Evolutionary conservation across 805 yeast species (phyloP).

Genomic region (Starmerella floris): DNA sequence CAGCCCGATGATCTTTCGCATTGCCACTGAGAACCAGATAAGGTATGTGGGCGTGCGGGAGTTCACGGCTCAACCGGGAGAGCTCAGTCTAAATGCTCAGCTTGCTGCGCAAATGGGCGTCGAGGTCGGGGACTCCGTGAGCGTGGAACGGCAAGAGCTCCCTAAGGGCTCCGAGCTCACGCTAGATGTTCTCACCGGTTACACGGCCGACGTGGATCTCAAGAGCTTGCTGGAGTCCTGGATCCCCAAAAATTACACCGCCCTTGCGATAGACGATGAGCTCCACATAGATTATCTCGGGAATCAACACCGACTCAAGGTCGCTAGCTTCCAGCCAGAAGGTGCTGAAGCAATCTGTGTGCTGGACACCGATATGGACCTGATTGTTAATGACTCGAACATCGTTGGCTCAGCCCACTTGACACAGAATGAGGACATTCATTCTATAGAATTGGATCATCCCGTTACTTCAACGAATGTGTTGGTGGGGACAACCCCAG

Average conservation of each 20-base stretch:
- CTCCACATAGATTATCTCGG: constrained; percentile 28
- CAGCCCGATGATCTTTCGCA: neutral
- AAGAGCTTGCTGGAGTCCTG: constrained; percentile 40
- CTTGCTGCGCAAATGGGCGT: constrained; percentile 26
- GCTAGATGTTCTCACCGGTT: constrained; percentile 29
- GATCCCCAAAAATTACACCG: constrained; percentile 38
- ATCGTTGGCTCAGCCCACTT: neutral
- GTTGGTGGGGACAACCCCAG: neutral
- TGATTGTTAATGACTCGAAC: constrained; percentile 24
- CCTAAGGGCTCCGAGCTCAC: constrained; percentile 38
- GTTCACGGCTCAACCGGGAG: constrained; percentile 33
- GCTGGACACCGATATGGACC: constrained; percentile 42
- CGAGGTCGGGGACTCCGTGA: constrained; percentile 15
- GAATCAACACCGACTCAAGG: constrained; percentile 20
- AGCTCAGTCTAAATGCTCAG: constrained; percentile 30
- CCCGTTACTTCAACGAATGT: neutral
- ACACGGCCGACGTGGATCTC: constrained; percentile 33
- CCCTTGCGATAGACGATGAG: constrained; percentile 33
- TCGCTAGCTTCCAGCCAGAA: constrained; percentile 33
- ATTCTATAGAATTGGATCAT: neutral
- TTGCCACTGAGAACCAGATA: constrained; percentile 7
- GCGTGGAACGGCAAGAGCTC: constrained; percentile 25
- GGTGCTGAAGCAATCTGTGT: constrained; percentile 33
- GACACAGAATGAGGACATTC: neutral
- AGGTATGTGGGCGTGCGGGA: constrained; percentile 37